Percentiles rank a stretch among this genome's conserved stretches.
These are phyloP conservation scores for Ceratocystis alfenasii DNA, from an alignment of 2,329 filamentous ascomycete genomes.

Conservation along the genomic window DNA sequence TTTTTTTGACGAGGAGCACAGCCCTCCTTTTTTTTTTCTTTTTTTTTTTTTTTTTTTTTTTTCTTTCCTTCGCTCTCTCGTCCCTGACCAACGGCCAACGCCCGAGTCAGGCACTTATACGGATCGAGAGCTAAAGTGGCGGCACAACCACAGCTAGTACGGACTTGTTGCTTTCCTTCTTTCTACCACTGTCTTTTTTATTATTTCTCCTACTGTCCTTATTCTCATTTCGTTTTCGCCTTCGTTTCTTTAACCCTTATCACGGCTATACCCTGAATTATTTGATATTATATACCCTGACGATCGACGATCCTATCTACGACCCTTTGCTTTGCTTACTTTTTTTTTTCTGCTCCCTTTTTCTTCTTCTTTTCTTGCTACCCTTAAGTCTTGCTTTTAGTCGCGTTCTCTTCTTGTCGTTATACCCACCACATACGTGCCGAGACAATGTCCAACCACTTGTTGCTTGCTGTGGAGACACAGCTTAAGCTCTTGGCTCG, in stretches of 20 bases:
- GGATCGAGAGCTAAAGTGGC: neutral
- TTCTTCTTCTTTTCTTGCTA: neutral
- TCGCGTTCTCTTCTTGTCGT: neutral
- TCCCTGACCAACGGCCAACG: neutral
- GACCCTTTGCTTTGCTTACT: neutral
- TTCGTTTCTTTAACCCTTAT: neutral
- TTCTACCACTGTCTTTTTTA: neutral
- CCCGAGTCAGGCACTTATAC: neutral
- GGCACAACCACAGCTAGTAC: neutral
- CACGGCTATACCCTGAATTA: neutral
- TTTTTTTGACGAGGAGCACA: too few species aligned
- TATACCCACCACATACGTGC: neutral
- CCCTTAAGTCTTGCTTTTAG: neutral
- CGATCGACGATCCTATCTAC: constrained; percentile 3
- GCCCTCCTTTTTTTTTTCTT: too few species aligned
- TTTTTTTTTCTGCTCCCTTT: neutral
- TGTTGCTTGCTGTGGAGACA: neutral
- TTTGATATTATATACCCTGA: constrained; percentile 8
- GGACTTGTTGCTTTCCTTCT: neutral
- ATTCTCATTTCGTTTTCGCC: neutral
- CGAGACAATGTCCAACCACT: neutral
- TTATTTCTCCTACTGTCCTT: neutral
- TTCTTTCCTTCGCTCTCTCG: too few species aligned
- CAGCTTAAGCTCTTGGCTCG: constrained; percentile 1
- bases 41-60: neutral